A percentile compares a stretch with the other conserved stretches of the same genome.
phyloP scores from a whole-genome alignment of 2,329 filamentous ascomycete species.

The Penicillium crustosum region DNA sequence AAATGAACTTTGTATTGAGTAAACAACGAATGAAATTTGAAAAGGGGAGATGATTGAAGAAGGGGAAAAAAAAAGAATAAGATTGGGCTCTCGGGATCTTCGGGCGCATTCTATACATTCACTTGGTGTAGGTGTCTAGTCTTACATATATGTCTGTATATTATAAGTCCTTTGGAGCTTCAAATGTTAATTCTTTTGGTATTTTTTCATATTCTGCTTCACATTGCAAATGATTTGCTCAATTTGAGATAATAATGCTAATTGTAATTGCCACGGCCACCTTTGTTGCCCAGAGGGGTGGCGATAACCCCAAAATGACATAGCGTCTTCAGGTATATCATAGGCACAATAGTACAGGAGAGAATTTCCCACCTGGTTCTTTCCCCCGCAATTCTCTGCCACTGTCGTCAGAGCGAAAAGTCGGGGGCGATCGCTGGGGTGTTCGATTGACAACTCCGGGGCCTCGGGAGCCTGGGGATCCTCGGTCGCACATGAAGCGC shows the following conservation, averaged over 20 bases:
- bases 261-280: not conserved
- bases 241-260: not conserved
- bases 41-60: not conserved
- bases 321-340: not conserved
- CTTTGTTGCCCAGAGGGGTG: not conserved
- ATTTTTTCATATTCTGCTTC: too few relatives aligned
- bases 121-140: not conserved
- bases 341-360: not conserved
- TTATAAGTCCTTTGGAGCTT: not conserved
- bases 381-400: slow-evolving; percentile 4
- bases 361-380: not conserved
- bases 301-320: not conserved
- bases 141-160: not conserved
- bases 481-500: slow-evolving; percentile 27
- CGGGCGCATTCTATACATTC: not conserved
- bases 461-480: slow-evolving; percentile 7
- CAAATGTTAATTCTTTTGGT: too few relatives aligned
- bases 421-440: not conserved
- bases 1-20: not conserved
- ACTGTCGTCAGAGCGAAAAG: not conserved
- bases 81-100: slow-evolving; percentile 6
- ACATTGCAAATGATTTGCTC: not conserved
- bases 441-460: slow-evolving; percentile 21
- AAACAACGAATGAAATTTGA: not conserved
- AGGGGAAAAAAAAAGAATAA: slow-evolving; percentile 1